Percentiles rank a stretch among this genome's conserved stretches.
These are phyloP conservation scores for Aciculoconidium aculeatum DNA, from an alignment of 805 yeast genomes.

Conservation along the genomic window DNA sequence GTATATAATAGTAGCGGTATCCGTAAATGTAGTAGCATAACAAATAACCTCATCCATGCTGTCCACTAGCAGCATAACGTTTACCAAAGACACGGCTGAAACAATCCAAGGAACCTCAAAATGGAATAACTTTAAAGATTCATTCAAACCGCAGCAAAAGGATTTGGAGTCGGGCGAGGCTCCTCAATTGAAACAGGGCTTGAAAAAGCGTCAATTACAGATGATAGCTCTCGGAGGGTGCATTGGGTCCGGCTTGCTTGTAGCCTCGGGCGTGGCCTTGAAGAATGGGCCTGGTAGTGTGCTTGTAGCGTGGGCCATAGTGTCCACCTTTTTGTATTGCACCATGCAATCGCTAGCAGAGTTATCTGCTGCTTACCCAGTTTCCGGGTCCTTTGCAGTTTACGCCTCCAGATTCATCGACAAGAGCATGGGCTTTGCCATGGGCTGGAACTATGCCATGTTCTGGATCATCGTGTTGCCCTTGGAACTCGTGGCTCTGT, in stretches of 20 bases:
- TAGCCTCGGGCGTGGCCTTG: slow-evolving; percentile 35
- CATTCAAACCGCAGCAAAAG: slow-evolving; percentile 24
- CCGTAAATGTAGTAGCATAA: no score
- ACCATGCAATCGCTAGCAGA: slow-evolving; percentile 40
- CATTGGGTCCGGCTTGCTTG: slow-evolving; percentile 37
- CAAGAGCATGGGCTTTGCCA: slow-evolving; percentile 41
- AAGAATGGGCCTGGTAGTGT: slow-evolving; percentile 27
- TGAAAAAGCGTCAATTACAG: slow-evolving; percentile 27
- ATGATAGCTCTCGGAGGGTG: slow-evolving; percentile 40
- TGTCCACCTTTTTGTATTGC: slow-evolving; percentile 34
- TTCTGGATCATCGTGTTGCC: slow-evolving; percentile 42
- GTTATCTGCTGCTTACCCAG: slow-evolving; percentile 33
- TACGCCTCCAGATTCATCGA: slow-evolving; percentile 38
- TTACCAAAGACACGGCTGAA: no score
- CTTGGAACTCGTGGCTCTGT: slow-evolving; percentile 37
- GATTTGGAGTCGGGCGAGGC: slow-evolving; percentile 9
- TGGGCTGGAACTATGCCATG: slow-evolving; percentile 39
- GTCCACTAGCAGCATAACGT: no score
- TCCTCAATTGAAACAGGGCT: slow-evolving; percentile 15
- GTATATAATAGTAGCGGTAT: no score
- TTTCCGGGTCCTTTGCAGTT: slow-evolving; percentile 37
- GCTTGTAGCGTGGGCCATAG: slow-evolving; percentile 36
- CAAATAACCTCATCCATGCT: no score
- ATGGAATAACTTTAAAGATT: slow-evolving; percentile 23
- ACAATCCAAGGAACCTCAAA: no score